Conservation (phyloP, 768 basidiomycete species). For the Termitomyces sp. region DNA sequence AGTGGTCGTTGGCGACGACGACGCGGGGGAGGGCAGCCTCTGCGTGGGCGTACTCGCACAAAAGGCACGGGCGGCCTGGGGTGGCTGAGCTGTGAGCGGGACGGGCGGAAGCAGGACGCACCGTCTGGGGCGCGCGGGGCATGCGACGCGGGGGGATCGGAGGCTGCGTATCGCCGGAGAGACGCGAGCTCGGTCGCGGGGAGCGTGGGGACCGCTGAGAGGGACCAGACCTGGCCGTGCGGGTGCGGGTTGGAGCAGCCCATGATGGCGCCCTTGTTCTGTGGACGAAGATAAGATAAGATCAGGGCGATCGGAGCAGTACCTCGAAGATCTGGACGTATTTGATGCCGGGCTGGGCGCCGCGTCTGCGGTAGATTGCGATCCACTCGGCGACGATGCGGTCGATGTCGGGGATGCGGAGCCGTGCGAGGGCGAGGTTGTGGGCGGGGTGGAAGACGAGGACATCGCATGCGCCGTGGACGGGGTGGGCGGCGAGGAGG, state of each 20-base stretch:
- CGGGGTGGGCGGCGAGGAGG: conserved; percentile 56
- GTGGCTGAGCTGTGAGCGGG: background rate
- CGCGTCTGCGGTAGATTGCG: conserved; percentile 53
- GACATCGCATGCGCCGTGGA: conserved; percentile 85
- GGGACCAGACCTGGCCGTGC: conserved; percentile 87
- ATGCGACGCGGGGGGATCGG: conserved; percentile 26
- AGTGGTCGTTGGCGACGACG: conserved; percentile 68
- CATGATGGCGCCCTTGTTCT: conserved; percentile 95
- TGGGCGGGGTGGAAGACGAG: conserved; percentile 83
- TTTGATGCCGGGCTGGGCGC: conserved; percentile 58
- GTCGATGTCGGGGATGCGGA: conserved; percentile 52
- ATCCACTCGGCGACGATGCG: conserved; percentile 72
- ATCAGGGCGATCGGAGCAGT: background rate
- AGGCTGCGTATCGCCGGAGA: conserved; percentile 43
- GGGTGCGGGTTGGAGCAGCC: conserved; percentile 94
- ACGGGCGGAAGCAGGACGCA: conserved; percentile 9
- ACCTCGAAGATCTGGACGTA: conserved; percentile 94
- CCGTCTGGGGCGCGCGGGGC: conserved; percentile 54
- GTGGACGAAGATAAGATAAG: conserved; percentile 5
- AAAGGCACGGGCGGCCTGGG: conserved; percentile 55
- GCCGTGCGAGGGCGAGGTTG: conserved; percentile 74
- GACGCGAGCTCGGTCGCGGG: conserved; percentile 63
- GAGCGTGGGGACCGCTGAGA: conserved; percentile 64
- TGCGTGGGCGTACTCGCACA: conserved; percentile 74
- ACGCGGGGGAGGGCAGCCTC: conserved; percentile 55